A percentile compares a stretch with the other conserved stretches of the same genome.
These are phyloP conservation scores for Excoecaria cochinchinensis DNA, from an alignment of 345 rosid genomes.

Conservation along the genomic window DNA sequence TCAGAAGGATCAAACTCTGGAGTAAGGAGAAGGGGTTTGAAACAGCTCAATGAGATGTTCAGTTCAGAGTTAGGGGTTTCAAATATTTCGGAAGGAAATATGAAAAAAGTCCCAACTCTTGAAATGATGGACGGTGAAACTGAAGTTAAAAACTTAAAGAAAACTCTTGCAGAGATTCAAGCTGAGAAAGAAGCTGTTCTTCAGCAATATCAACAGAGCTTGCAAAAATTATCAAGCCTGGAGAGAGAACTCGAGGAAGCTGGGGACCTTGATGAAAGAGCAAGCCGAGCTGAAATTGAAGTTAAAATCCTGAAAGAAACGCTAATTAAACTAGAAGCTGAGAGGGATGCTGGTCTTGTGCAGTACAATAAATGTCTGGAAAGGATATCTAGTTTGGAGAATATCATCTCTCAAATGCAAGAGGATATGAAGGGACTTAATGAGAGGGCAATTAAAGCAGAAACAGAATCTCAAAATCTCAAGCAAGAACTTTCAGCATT, in stretches of 20 bases:
- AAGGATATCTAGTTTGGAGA: constrained; percentile 26
- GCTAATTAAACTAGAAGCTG: constrained; percentile 30
- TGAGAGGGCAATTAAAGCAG: constrained; percentile 39
- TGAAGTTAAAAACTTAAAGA: constrained; percentile 22
- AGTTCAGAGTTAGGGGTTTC: constrained; percentile 28
- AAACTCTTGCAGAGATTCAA: constrained; percentile 29
- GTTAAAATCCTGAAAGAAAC: constrained; percentile 29
- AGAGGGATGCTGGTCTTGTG: constrained; percentile 28
- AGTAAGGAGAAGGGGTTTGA: constrained; percentile 55
- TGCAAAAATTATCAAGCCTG: constrained; percentile 30
- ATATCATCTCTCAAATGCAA: constrained; percentile 17
- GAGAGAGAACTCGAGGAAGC: constrained; percentile 30
- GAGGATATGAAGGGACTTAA: constrained; percentile 46
- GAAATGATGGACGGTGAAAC: constrained; percentile 17
- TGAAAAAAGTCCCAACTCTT: constrained; percentile 22
- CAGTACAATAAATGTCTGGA: constrained; percentile 29
- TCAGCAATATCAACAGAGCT: constrained; percentile 30
- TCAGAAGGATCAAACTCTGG: constrained; percentile 40
- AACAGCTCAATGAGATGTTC: constrained; percentile 62
- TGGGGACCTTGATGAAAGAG: constrained; percentile 29
- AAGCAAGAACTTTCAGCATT: constrained; percentile 22
- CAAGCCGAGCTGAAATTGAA: constrained; percentile 37
- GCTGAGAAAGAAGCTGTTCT: constrained; percentile 27
- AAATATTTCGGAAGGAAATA: constrained; percentile 26
- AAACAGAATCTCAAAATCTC: constrained; percentile 26